Conservation (phyloP, 306 rosid species). For the Echinosophora koreensis region DNA sequence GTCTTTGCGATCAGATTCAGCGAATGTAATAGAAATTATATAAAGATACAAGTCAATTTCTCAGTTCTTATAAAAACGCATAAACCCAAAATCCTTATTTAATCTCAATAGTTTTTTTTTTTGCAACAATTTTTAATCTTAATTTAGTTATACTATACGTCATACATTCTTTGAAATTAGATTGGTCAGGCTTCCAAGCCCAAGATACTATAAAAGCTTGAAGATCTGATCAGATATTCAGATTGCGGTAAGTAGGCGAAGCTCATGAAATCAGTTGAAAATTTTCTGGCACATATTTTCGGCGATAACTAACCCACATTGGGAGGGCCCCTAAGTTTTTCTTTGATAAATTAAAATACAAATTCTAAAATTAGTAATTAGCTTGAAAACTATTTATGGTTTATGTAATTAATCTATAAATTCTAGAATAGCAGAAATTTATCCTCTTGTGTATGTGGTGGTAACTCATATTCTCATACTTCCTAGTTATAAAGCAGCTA, state of each 20-base stretch:
- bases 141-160: not conserved
- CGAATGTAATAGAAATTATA: not conserved
- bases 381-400: too few relatives aligned
- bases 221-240: not conserved
- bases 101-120: not conserved
- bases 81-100: not conserved
- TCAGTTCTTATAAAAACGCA: not conserved
- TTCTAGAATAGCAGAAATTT: too few relatives aligned
- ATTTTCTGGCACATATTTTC: too few relatives aligned
- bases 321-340: too few relatives aligned
- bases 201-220: not conserved
- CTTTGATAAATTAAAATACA: too few relatives aligned
- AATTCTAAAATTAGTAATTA: too few relatives aligned
- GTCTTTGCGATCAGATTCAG: constrained; percentile 2
- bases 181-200: not conserved
- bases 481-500: too few relatives aligned
- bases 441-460: too few relatives aligned
- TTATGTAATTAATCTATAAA: too few relatives aligned
- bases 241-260: not conserved
- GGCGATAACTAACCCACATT: too few relatives aligned
- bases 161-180: not conserved
- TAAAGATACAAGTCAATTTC: not conserved
- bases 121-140: not conserved
- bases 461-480: too few relatives aligned
- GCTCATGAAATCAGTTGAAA: not conserved